Evolutionary conservation across 371 early-diverging fungal genomes (phyloP), one percentile per base, ranked within the genome.

Genomic region (Gilbertella persicaria): DNA sequence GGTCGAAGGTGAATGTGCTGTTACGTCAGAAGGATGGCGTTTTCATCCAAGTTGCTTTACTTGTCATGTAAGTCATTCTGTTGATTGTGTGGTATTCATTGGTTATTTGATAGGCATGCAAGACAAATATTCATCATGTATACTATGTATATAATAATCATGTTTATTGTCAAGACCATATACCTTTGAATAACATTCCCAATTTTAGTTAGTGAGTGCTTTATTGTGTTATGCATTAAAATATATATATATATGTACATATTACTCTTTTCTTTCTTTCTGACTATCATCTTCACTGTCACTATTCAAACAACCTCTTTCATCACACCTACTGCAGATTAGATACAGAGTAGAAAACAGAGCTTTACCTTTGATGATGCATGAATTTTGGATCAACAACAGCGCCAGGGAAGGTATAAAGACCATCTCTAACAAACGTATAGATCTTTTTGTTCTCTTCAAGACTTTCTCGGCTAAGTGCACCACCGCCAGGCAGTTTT

Each of bases 1-100:
- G 13, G 90, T 93, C 53, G 92, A 93, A 64, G 91, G 92, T 6
- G 87, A 87, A 1, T 92, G 92, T 67, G 90, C 89, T 2, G 87
- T 91, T 52, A 88, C 89, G 14, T 66, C 74, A 24, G 90, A 90
- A 71, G 83, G 66, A 2, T 71, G 75, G 72, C 45, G 75, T 21
- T 75, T 75, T 48, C 75, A 75, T 47, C 75, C 69, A 21, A 30
- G 46, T 10, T 75, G 75, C 25, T 75, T 75, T 47, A 52, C 62
- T 12, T 75, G 71, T 43, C 48, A 68, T 45, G 75, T 69, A 56
- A 19, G 58, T 54, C 4, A 9, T 28, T 9, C 28, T 28, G 28
- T 5, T 28, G 28, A 28, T 9, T 28, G 28, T 28, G 28, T 28
- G 24, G 25, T 19, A 5, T 14, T 9, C 2, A 4, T 13, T 14